Evolutionary conservation across 2,329 filamentous ascomycete species (phyloP), one percentile per base, ranked within the genome.

Genomic region (Raffaelea deltoideospora): DNA sequence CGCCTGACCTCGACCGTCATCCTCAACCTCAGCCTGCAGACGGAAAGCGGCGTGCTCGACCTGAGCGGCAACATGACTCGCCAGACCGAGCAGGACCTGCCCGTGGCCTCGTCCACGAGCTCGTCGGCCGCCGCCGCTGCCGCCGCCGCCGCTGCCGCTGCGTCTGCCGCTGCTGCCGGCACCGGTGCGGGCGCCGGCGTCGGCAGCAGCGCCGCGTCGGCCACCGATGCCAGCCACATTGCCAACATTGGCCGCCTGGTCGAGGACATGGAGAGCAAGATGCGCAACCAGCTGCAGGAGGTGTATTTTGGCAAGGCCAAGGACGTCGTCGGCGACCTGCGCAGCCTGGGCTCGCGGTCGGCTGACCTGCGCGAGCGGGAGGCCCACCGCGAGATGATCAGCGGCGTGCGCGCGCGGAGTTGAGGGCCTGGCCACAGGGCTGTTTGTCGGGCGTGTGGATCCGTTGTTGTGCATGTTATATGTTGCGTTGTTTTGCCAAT

Each of bases 221-320:
- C n/a, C n/a, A n/a, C n/a, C n/a, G 88, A 96, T 58, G 79, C 81
- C 48, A 85, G 81, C 57, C 90, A 98, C 65, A 90, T 98, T 49
- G 83, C 82, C 49, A 98, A 98, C 59, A 84, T 96, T 42, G 90
- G 90, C 40, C 72, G 79, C 45, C 69, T 98, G 53, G 87, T 98
- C 36, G 90, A 98, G 67, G 90, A 98, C 58, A 96, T 98, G 90
- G 90, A 98, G 64, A 75, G 95, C 56, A 94, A 95, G 70, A 96
- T 98, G 90, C 76, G 90, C 46, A 98, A 98, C 59, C 59, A 96
- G 58, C 65, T 98, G 56, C 88, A 98, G 67, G 90, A 98, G 61
- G 90, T 98, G 34, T 98, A 98, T 64, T 98, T 98, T 61, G 90
- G 90, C 54, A 98, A 98, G 68, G 88, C 90, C 38, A 95, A 93